phyloP scores from a whole-genome alignment of 495 filamentous ascomycete species.

The Xylaria nigripes region DNA sequence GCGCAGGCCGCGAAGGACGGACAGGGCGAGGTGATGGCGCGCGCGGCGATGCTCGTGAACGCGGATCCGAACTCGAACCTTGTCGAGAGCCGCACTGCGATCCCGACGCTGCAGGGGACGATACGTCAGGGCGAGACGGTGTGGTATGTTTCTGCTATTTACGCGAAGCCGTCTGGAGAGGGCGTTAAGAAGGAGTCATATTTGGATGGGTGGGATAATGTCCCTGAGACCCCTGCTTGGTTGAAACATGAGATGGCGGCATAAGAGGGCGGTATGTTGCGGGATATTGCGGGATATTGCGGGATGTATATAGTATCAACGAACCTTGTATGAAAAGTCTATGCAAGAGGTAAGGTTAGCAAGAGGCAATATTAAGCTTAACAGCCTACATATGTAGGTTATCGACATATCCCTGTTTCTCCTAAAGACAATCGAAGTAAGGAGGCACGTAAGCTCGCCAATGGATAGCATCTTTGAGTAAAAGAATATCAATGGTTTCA shows the following conservation, averaged over 20 bases:
- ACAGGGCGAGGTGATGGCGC: slow-evolving; percentile 31
- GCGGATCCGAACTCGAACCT: slow-evolving; percentile 74
- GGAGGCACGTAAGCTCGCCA: no score
- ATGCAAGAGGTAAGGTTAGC: no score
- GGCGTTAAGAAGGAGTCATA: slow-evolving; percentile 32
- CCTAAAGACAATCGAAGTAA: no score
- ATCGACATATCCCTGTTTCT: no score
- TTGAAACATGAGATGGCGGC: slow-evolving; percentile 38
- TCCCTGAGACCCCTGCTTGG: slow-evolving; percentile 49
- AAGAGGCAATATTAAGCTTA: no score
- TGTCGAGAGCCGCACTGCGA: slow-evolving; percentile 57
- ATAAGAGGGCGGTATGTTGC: not conserved
- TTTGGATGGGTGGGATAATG: slow-evolving; percentile 47
- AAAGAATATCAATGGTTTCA: no score
- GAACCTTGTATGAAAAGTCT: no score
- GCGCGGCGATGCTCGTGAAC: slow-evolving; percentile 54
- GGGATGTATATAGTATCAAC: not conserved
- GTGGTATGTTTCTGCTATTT: slow-evolving; percentile 45
- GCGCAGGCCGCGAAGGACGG: slow-evolving; percentile 25
- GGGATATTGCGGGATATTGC: not conserved
- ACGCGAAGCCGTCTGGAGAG: slow-evolving; percentile 40
- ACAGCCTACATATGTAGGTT: no score
- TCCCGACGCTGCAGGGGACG: slow-evolving; percentile 55
- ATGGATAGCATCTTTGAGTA: no score
- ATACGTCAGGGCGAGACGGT: slow-evolving; percentile 37